phyloP scores from a whole-genome alignment of 352 stramenopile species.

The Peronosclerospora sorghi region DNA sequence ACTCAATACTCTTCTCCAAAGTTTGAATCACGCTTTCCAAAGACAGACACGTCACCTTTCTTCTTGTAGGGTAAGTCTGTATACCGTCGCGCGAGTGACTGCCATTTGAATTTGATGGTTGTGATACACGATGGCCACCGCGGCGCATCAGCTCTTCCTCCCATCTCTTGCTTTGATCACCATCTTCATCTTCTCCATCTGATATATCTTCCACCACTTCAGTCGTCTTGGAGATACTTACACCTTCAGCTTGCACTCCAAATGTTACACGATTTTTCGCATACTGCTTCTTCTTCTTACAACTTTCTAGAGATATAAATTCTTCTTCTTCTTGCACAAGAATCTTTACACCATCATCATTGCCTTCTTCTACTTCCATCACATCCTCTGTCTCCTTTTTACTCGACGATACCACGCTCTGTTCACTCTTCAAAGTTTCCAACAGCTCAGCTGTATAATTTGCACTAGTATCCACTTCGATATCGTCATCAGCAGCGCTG shows the following conservation, averaged over 20 bases:
- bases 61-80: constrained; percentile 38
- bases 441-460: constrained; percentile 54
- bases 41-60: constrained; percentile 32
- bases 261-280: constrained; percentile 58
- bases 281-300: constrained; percentile 19
- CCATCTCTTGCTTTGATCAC: constrained; percentile 44
- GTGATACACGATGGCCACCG: constrained; percentile 29
- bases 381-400: constrained; percentile 14
- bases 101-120: constrained; percentile 1
- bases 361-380: constrained; percentile 17
- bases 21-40: constrained; percentile 38
- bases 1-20: constrained; percentile 40
- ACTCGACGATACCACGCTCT: constrained; percentile 40
- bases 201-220: constrained; percentile 36
- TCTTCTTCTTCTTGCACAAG: constrained; percentile 27
- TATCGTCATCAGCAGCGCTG: constrained; percentile 13
- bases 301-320: constrained; percentile 54
- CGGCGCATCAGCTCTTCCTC: constrained; percentile 73
- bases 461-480: constrained; percentile 8
- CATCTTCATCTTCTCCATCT: constrained; percentile 25
- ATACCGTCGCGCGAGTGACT: constrained; percentile 7
- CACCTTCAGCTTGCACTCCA: constrained; percentile 22
- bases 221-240: constrained; percentile 23
- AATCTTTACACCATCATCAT: constrained; percentile 9
- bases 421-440: constrained; percentile 41